phyloP scores from a whole-genome alignment of 257 asterid species.

The Mitragyna speciosa region DNA sequence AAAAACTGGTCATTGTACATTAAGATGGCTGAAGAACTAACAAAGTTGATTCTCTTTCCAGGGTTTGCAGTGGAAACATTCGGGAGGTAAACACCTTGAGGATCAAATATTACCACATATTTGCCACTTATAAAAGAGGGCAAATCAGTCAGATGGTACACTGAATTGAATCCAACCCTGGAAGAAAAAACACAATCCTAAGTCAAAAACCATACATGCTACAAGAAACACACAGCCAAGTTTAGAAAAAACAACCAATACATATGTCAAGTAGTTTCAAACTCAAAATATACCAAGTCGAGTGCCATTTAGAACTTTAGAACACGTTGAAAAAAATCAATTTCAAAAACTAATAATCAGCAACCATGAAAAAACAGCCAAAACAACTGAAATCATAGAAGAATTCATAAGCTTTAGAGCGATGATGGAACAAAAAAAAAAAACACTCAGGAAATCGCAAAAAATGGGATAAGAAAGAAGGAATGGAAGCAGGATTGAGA shows the following conservation, averaged over 20 bases:
- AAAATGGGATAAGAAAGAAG: no score
- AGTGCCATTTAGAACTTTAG: not conserved
- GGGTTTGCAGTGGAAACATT: slow-evolving; percentile 84
- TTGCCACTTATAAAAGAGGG: slow-evolving; percentile 97
- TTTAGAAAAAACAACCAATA: not conserved
- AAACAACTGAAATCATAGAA: not conserved
- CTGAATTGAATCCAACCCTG: slow-evolving; percentile 99
- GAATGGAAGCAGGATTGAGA: not conserved
- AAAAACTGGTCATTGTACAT: slow-evolving; percentile 75
- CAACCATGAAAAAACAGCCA: not conserved
- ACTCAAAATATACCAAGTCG: not conserved
- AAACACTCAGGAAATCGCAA: not conserved
- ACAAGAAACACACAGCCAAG: not conserved
- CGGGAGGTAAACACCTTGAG: slow-evolving; percentile 92
- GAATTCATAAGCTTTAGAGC: not conserved
- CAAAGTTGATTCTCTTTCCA: slow-evolving; percentile 89
- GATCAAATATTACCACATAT: slow-evolving; percentile 90
- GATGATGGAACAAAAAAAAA: no score
- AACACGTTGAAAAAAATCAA: not conserved
- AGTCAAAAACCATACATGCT: slow-evolving; percentile 14
- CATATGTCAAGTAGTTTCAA: not conserved
- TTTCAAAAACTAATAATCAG: not conserved
- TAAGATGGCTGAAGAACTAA: slow-evolving; percentile 83
- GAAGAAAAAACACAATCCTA: slow-evolving; percentile 33
- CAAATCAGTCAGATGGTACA: slow-evolving; percentile 92